Base-by-base conservation (phyloP, 352 stramenopile species). In the Globisporangium canariense region DNA sequence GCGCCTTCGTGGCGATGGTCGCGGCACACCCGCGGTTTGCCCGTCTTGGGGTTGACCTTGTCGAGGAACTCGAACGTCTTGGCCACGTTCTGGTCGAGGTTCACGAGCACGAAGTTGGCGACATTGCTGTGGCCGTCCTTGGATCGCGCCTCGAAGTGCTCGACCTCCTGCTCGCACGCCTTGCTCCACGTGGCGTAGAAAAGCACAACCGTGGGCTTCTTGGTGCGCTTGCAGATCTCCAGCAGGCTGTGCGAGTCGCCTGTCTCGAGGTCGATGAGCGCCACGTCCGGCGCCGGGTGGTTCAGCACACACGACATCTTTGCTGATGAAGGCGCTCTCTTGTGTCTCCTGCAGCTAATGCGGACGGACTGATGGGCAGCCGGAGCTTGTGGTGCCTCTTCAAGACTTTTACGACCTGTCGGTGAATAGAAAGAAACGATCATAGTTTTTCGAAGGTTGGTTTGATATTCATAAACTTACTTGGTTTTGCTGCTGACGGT, bases 131-230 rank as follows among this genome's bases (percentile, higher is more conserved):
- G 68, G 18, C 64, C 73, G 61, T 63, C 66, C 64, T 88, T 89
- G 60, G 75, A 88, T 65, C 79, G 83, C 2, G 70, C 64, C 49
- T 88, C 77, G 59, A 90, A 82, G 40, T 73, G 50, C 64, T 86
- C 78, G 40, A 88, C 75, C 32, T 87, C 79, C 3, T 71, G 62
- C 22, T 73, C 66, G 45, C 79, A 86, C 22, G 77, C 76, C 30
- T 73, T 77, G 70, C 78, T 86, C 81, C 78, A 89, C 38, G 80
- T 90, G 16, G 77, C 78, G 68, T 87, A 88, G 58, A 89, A 86
- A 25, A 83, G 77, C 67, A 86, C 47, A 54, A 87, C 64, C 16
- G 75, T 83, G 28, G 76, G 71, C 38, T 71, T 67, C 47, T 70
- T 70, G 36, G 66, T 74, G 59, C 65, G 60, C 38, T 71, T 45